These are phyloP conservation scores for Hansfordia pulvinata DNA, from an alignment of 2,329 filamentous ascomycete species.

Conservation along the genomic window DNA sequence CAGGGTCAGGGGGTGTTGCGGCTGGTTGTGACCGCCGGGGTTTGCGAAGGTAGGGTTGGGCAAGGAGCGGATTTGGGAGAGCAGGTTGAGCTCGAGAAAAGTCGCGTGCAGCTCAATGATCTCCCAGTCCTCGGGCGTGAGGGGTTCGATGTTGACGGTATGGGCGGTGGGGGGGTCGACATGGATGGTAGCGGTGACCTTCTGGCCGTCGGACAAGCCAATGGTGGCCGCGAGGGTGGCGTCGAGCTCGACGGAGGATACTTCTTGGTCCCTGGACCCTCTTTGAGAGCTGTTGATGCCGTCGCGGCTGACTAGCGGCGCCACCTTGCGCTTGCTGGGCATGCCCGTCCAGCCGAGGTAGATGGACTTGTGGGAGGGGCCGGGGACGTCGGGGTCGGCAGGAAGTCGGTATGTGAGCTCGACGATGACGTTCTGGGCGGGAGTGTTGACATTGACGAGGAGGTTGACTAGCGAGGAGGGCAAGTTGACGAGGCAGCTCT, in stretches of 20 bases:
- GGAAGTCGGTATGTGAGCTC: slow-evolving; percentile 76
- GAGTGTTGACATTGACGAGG: slow-evolving; percentile 77
- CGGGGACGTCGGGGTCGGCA: no score
- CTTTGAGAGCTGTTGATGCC: slow-evolving; percentile 49
- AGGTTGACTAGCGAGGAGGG: slow-evolving; percentile 73
- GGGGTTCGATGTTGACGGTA: slow-evolving; percentile 90
- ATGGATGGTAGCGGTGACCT: slow-evolving; percentile 60
- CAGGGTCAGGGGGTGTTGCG: slow-evolving; percentile 70
- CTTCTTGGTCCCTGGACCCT: slow-evolving; percentile 60
- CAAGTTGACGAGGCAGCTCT: slow-evolving; percentile 91
- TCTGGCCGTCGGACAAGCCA: slow-evolving; percentile 69
- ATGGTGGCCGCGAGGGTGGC: slow-evolving; percentile 67
- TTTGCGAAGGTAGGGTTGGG: slow-evolving; percentile 65
- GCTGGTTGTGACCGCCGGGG: slow-evolving; percentile 32
- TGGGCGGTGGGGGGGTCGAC: slow-evolving; percentile 83
- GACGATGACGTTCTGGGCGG: slow-evolving; percentile 91
- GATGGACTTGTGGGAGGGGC: slow-evolving; percentile 33
- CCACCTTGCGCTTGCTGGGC: slow-evolving; percentile 76
- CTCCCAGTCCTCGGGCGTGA: slow-evolving; percentile 95
- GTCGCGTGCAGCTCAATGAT: slow-evolving; percentile 96
- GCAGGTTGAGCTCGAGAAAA: slow-evolving; percentile 86
- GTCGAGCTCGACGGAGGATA: slow-evolving; percentile 73
- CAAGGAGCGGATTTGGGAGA: slow-evolving; percentile 83
- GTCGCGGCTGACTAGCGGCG: slow-evolving; percentile 60
- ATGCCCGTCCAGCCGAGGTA: slow-evolving; percentile 97